Conservation (phyloP, 805 yeast genomes). For the Metahyphopichia silvanorum region DNA sequence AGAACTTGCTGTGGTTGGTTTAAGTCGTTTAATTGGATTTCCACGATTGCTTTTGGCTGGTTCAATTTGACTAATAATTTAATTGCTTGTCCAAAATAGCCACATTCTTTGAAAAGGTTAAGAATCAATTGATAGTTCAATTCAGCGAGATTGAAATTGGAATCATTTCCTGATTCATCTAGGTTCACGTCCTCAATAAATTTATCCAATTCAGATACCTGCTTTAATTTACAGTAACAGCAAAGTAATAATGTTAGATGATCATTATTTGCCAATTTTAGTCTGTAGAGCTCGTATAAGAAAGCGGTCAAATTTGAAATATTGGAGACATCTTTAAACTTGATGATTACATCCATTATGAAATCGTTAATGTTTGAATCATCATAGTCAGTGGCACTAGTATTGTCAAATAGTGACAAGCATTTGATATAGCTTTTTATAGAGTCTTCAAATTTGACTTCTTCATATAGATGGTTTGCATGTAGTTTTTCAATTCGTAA, state of each 20-base stretch:
- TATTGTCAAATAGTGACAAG: slow-evolving; percentile 18
- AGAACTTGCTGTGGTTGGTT: slow-evolving; percentile 58
- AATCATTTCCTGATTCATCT: slow-evolving; percentile 6
- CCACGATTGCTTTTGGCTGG: slow-evolving; percentile 73
- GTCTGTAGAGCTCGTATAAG: slow-evolving; percentile 55
- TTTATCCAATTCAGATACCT: slow-evolving; percentile 49
- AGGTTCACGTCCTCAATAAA: slow-evolving; percentile 49
- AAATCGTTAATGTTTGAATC: slow-evolving; percentile 30
- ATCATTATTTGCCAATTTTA: slow-evolving; percentile 61
- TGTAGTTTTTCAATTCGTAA: slow-evolving; percentile 39
- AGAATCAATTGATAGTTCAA: slow-evolving; percentile 71
- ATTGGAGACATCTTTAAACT: slow-evolving; percentile 74
- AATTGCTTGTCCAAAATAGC: slow-evolving; percentile 64
- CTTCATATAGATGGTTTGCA: slow-evolving; percentile 70
- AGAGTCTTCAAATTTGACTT: slow-evolving; percentile 65
- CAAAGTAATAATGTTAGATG: slow-evolving; percentile 79
- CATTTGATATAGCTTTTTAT: slow-evolving; percentile 66
- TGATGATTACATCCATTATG: slow-evolving; percentile 72
- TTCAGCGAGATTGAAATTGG: slow-evolving; percentile 21
- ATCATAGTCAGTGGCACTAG: not conserved
- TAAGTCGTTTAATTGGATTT: slow-evolving; percentile 66
- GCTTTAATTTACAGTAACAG: slow-evolving; percentile 74
- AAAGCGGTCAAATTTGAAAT: slow-evolving; percentile 62
- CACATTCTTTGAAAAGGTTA: slow-evolving; percentile 68
- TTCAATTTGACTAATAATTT: slow-evolving; percentile 66